Conservation (phyloP, 805 yeast species). For the Hanseniaspora thailandica region DNA sequence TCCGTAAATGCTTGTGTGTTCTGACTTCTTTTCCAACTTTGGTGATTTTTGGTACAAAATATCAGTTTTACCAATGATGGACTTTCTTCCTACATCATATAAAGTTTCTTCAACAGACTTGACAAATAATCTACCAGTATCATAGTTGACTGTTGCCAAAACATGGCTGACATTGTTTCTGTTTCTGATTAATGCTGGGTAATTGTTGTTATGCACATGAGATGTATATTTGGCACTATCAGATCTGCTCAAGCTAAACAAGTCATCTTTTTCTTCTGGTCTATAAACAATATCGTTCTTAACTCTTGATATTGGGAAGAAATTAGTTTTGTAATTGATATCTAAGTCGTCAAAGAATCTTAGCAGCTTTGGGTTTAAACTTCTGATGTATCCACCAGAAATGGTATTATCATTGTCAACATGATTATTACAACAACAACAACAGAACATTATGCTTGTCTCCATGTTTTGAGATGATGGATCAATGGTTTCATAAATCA, state of each 20-base stretch:
- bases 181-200: not conserved
- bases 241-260: not conserved
- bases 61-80: not conserved
- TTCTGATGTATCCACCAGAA: conserved; percentile 1
- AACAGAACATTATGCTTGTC: not conserved
- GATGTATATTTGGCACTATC: not conserved
- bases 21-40: not conserved
- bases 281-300: not conserved
- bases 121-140: conserved; percentile 10
- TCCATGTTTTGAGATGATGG: conserved; percentile 1
- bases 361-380: conserved; percentile 3
- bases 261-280: not conserved
- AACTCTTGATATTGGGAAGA: not conserved
- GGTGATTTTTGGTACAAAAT: not conserved
- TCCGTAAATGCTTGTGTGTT: not conserved
- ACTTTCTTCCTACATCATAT: not conserved
- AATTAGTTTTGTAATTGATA: conserved; percentile 9
- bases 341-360: conserved; percentile 7
- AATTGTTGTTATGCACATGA: not conserved
- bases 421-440: conserved; percentile 9
- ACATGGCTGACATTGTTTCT: not conserved
- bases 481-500: conserved; percentile 4
- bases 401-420: conserved; percentile 1
- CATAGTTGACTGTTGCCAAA: not conserved
- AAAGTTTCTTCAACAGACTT: not conserved